Percentiles rank a stretch among this genome's conserved stretches.
These are phyloP conservation scores for Agapanthus africanus DNA, from an alignment of 106 monocot genomes.

Conservation along the genomic window DNA sequence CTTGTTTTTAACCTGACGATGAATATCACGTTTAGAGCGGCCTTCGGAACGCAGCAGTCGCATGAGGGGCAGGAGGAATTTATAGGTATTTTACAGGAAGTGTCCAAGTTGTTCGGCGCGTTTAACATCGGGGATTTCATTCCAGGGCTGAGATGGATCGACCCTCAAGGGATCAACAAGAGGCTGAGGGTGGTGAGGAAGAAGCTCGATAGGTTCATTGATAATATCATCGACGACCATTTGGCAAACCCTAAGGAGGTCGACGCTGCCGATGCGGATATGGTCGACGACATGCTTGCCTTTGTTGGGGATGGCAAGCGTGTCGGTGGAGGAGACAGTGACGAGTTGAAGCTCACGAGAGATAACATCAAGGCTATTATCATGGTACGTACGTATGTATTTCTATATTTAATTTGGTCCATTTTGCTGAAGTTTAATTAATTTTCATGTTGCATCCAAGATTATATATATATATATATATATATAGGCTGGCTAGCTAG, in stretches of 20 bases:
- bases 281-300: constrained; percentile 96
- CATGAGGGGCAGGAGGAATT: constrained; percentile 46
- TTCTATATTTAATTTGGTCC: no score
- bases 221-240: constrained; percentile 78
- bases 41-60: constrained; percentile 47
- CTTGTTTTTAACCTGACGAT: constrained; percentile 65
- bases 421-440: no score
- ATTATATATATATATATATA: no score
- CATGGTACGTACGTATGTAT: constrained; percentile 81
- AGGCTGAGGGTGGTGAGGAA: constrained; percentile 42
- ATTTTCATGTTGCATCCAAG: no score
- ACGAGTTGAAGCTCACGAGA: constrained; percentile 55
- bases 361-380: constrained; percentile 94
- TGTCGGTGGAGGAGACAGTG: constrained; percentile 3
- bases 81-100: constrained; percentile 44
- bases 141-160: constrained; percentile 66
- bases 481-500: no score
- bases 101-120: constrained; percentile 81
- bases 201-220: constrained; percentile 64
- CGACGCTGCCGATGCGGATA: constrained; percentile 56
- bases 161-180: constrained; percentile 54
- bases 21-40: constrained; percentile 73
- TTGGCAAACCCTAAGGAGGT: constrained; percentile 37
- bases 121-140: constrained; percentile 87
- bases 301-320: constrained; percentile 20